phyloP scores from a whole-genome alignment of 371 early-diverging fungal genomes.

The Mortierella sp. region DNA sequence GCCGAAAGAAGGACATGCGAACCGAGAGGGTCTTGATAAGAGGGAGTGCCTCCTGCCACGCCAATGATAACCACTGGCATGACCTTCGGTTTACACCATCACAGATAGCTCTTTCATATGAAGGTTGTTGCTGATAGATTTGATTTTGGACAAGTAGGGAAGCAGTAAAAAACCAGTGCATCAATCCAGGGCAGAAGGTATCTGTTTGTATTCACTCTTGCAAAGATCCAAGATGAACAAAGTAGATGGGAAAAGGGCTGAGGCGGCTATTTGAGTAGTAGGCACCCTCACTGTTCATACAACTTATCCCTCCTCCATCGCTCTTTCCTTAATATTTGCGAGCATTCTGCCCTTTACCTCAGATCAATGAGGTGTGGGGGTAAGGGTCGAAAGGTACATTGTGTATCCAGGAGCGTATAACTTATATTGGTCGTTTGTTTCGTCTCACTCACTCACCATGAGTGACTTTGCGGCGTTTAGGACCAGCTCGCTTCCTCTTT shows the following conservation, averaged over 20 bases:
- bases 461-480: slow-evolving; percentile 77
- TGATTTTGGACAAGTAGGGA: background rate
- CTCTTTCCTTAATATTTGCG: no score
- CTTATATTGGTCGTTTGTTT: background rate
- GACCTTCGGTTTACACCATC: background rate
- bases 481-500: slow-evolving; percentile 74
- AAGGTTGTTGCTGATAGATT: background rate
- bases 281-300: background rate
- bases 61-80: background rate
- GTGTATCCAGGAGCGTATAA: background rate
- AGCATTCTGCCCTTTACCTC: no score
- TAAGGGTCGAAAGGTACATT: background rate
- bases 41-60: background rate
- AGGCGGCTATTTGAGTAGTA: no score
- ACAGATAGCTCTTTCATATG: background rate
- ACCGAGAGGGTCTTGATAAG: background rate
- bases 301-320: background rate
- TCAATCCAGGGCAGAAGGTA: background rate
- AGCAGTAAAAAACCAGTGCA: background rate
- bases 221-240: background rate
- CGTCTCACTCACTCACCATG: slow-evolving; percentile 62
- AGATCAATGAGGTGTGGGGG: no score
- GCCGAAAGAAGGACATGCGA: background rate
- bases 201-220: background rate
- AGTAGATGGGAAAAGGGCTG: background rate